A percentile compares a stretch with the other conserved stretches of the same genome.
phyloP scores from a whole-genome alignment of 768 basidiomycete genomes.

The Mycena leptocephala region DNA sequence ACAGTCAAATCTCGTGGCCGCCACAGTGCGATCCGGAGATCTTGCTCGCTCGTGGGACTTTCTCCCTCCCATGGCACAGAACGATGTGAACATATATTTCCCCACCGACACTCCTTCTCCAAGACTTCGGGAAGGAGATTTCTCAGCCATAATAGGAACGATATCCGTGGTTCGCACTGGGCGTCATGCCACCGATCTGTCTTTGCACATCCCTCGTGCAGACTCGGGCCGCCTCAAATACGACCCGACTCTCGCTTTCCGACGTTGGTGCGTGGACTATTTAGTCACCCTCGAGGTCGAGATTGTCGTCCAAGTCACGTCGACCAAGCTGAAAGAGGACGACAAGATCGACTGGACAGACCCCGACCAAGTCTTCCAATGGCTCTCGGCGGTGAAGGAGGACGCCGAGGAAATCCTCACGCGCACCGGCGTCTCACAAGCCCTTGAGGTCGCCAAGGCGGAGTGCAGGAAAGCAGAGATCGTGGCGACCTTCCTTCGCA shows the following conservation, averaged over 20 bases:
- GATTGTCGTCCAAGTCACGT: background rate
- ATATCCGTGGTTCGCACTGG: background rate
- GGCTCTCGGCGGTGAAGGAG: background rate
- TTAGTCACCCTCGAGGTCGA: background rate
- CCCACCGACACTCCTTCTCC: background rate
- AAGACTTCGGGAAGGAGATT: background rate
- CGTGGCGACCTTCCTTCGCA: background rate
- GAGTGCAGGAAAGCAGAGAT: background rate
- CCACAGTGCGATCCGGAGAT: background rate
- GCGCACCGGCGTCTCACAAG: background rate
- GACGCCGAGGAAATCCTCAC: background rate
- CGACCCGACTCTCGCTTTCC: background rate
- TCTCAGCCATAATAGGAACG: background rate
- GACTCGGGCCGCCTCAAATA: background rate
- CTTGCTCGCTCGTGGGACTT: background rate
- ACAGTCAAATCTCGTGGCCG: background rate
- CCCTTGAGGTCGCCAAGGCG: background rate
- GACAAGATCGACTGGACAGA: background rate
- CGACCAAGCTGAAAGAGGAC: background rate
- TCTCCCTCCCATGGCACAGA: too few relatives aligned
- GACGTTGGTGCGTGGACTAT: background rate
- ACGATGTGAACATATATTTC: too few relatives aligned
- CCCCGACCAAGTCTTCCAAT: background rate
- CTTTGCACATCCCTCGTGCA: background rate
- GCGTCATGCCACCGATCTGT: too few relatives aligned